A percentile compares a stretch with the other conserved stretches of the same genome.
These are phyloP conservation scores for Tremellales sp. DNA, from an alignment of 1,284 basidiomycete genomes.

Conservation along the genomic window DNA sequence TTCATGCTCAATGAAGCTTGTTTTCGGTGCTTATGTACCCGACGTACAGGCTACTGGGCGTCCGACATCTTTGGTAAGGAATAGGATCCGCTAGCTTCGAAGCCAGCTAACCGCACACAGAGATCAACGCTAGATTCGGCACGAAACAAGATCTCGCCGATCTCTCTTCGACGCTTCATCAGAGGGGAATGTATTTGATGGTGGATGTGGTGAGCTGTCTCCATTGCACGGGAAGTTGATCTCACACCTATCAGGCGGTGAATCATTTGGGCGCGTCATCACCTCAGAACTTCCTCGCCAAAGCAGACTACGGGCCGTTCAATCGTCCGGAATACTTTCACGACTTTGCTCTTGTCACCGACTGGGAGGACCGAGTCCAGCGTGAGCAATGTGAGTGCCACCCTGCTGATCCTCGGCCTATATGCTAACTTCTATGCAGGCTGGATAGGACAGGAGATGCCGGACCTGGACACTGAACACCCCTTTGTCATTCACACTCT, in stretches of 20 bases:
- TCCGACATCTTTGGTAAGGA: constrained; percentile 36
- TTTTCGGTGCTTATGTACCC: constrained; percentile 8
- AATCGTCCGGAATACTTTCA: constrained; percentile 44
- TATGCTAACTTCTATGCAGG: constrained; percentile 17
- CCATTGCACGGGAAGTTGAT: not conserved
- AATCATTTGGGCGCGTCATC: constrained; percentile 51
- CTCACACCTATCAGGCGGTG: constrained; percentile 34
- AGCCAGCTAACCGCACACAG: constrained; percentile 27
- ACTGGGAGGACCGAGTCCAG: constrained; percentile 49
- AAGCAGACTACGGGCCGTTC: constrained; percentile 42
- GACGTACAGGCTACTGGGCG: constrained; percentile 45
- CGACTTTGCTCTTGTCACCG: constrained; percentile 46
- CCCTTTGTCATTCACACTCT: constrained; percentile 43
- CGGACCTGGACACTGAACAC: constrained; percentile 53
- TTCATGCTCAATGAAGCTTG: not conserved
- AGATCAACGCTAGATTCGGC: constrained; percentile 51
- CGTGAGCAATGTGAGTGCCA: constrained; percentile 49
- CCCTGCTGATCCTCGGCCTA: constrained; percentile 1
- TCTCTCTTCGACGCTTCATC: constrained; percentile 49
- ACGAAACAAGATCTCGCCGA: constrained; percentile 48
- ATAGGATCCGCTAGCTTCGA: constrained; percentile 12
- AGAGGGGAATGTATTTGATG: constrained; percentile 53
- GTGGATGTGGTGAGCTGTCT: constrained; percentile 49
- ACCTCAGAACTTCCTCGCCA: constrained; percentile 26
- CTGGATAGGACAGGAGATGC: constrained; percentile 49